A percentile compares a stretch with the other conserved stretches of the same genome.
Evolutionary conservation across 78 protist genomes (phyloP).

Genomic region (Dictyostelium citrinum): DNA sequence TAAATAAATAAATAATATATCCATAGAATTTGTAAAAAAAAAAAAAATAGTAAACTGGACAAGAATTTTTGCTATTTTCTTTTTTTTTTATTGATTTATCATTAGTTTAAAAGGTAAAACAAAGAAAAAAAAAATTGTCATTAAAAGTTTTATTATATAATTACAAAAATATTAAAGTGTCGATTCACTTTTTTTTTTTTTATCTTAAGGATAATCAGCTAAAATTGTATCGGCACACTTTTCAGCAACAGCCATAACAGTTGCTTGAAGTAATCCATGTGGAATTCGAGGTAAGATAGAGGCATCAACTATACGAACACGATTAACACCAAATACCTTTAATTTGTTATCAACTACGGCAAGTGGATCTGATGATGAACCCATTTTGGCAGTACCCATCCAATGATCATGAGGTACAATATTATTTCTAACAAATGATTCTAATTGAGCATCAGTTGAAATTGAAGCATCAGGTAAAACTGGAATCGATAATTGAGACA

Average conservation of each 20-base stretch:
- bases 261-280: conserved; percentile 46
- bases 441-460: not conserved
- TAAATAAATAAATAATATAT: not conserved
- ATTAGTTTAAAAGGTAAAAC: too few species aligned
- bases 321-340: conserved; percentile 35
- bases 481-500: not conserved
- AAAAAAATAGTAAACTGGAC: too few species aligned
- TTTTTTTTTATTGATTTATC: too few species aligned
- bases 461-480: not conserved
- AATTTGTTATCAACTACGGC: conserved; percentile 33
- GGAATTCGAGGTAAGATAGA: conserved; percentile 41
- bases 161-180: not conserved
- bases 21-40: not conserved
- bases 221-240: conserved; percentile 48
- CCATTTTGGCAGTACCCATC: conserved; percentile 59
- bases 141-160: too few species aligned
- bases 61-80: too few species aligned
- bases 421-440: conserved; percentile 17
- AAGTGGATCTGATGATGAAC: conserved; percentile 23
- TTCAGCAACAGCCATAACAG: conserved; percentile 73
- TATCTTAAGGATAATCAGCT: not conserved
- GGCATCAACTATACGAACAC: conserved; percentile 45
- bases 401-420: conserved; percentile 39
- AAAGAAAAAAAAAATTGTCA: not conserved
- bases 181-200: not conserved